Conservation (phyloP, 2,329 filamentous ascomycete genomes). For the Metarhizium album region DNA sequence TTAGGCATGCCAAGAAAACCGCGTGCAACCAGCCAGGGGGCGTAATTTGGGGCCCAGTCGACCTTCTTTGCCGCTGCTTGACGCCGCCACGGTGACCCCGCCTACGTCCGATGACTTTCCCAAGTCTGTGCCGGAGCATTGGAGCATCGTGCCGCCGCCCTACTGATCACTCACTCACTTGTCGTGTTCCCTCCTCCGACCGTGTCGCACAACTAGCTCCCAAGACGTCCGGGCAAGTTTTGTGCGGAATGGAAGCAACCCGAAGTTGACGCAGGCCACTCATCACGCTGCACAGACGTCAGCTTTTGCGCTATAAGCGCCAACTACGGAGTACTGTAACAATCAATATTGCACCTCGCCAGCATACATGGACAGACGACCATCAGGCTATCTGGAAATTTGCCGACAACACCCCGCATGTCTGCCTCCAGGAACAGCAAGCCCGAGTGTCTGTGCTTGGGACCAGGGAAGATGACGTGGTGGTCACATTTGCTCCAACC, state of each 20-base stretch:
- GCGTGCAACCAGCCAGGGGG: constrained; percentile 1
- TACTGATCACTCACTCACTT: not conserved
- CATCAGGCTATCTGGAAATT: not conserved
- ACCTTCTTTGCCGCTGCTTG: not conserved
- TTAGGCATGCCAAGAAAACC: constrained; percentile 1
- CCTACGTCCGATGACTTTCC: not conserved
- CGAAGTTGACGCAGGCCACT: too few relatives aligned
- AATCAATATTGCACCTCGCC: too few relatives aligned
- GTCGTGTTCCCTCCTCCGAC: not conserved
- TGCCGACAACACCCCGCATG: too few relatives aligned
- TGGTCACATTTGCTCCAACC: not conserved
- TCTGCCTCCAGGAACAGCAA: too few relatives aligned
- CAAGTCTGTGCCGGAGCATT: not conserved
- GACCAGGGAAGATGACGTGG: not conserved
- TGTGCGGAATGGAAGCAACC: too few relatives aligned
- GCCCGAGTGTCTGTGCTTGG: too few relatives aligned
- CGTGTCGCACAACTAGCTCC: not conserved
- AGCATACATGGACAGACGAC: not conserved
- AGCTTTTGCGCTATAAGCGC: too few relatives aligned
- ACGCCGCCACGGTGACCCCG: not conserved
- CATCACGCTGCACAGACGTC: too few relatives aligned
- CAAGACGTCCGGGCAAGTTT: too few relatives aligned
- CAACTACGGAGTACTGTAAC: too few relatives aligned
- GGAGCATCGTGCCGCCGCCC: not conserved
- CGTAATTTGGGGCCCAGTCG: not conserved